A percentile compares a stretch with the other conserved stretches of the same genome.
Evolutionary conservation across 768 basidiomycete species (phyloP).

Genomic region (Amanita phalloides): DNA sequence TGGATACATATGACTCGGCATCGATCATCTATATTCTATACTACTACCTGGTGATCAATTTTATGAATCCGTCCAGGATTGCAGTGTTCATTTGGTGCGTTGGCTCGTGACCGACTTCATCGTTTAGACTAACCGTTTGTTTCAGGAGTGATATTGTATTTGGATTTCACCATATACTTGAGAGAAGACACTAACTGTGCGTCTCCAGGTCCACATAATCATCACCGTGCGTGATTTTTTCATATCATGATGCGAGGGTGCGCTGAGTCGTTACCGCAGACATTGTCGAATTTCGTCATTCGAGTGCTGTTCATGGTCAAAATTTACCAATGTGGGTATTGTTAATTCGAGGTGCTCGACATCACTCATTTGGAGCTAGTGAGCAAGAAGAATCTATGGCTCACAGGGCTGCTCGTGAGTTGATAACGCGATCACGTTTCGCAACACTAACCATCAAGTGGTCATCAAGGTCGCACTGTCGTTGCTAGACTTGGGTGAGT

Average conservation of each 20-base stretch:
- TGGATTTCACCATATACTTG: background rate
- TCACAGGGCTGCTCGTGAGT: conserved; percentile 38
- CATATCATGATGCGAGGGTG: background rate
- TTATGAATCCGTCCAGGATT: conserved; percentile 24
- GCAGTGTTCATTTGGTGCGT: conserved; percentile 27
- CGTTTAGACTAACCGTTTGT: too few relatives aligned
- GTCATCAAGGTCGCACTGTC: conserved; percentile 24
- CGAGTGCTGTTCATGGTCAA: conserved; percentile 40
- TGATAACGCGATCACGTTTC: background rate
- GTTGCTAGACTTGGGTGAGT: conserved; percentile 34
- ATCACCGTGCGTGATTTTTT: conserved; percentile 32
- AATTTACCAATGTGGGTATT: conserved; percentile 35
- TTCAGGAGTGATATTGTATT: too few relatives aligned
- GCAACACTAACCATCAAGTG: background rate
- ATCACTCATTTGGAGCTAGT: conserved; percentile 16
- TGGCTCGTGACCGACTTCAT: background rate
- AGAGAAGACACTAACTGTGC: too few relatives aligned
- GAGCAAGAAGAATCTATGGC: conserved; percentile 30
- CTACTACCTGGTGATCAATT: conserved; percentile 47
- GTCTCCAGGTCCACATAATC: conserved; percentile 36
- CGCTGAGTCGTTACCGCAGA: conserved; percentile 17
- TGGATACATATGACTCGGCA: conserved; percentile 47
- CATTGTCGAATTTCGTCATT: conserved; percentile 38
- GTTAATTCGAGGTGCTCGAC: background rate
- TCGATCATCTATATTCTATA: conserved; percentile 47